Evolutionary conservation across 768 basidiomycete genomes (phyloP).

Genomic region (Suillus brevipes): DNA sequence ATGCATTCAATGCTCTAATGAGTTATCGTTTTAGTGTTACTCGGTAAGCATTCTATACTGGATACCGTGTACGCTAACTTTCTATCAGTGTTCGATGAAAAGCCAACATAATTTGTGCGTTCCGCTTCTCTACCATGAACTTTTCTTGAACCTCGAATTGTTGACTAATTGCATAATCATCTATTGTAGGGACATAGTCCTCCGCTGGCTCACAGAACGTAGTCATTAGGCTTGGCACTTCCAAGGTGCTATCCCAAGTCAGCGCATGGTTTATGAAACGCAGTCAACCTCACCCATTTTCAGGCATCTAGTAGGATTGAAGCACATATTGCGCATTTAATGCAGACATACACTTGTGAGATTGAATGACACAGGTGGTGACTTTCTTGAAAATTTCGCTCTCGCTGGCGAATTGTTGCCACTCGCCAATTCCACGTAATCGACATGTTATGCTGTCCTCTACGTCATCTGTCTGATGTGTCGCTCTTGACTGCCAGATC

Average conservation of each 20-base stretch:
- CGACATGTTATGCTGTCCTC: neutral
- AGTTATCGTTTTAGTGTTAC: slow-evolving; percentile 56
- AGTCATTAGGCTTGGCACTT: slow-evolving; percentile 50
- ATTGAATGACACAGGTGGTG: neutral
- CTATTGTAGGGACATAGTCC: slow-evolving; percentile 68
- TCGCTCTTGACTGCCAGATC: neutral
- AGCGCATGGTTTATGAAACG: neutral
- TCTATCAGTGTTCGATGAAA: slow-evolving; percentile 87
- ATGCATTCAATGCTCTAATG: slow-evolving; percentile 4
- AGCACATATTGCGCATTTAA: neutral
- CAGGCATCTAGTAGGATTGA: neutral
- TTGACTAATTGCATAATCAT: neutral
- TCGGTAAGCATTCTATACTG: slow-evolving; percentile 52
- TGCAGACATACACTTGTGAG: neutral
- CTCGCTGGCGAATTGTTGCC: neutral
- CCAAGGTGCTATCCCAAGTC: neutral
- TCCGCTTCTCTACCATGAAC: neutral
- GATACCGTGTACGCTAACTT: slow-evolving; percentile 4
- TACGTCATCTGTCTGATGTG: neutral
- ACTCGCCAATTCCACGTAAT: neutral
- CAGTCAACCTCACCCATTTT: neutral
- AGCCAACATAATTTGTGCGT: slow-evolving; percentile 89
- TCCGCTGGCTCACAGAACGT: slow-evolving; percentile 82
- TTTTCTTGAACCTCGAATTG: neutral
- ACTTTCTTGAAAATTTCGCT: neutral